phyloP scores from a whole-genome alignment of 1,284 basidiomycete species.

The Ustilago curta region DNA sequence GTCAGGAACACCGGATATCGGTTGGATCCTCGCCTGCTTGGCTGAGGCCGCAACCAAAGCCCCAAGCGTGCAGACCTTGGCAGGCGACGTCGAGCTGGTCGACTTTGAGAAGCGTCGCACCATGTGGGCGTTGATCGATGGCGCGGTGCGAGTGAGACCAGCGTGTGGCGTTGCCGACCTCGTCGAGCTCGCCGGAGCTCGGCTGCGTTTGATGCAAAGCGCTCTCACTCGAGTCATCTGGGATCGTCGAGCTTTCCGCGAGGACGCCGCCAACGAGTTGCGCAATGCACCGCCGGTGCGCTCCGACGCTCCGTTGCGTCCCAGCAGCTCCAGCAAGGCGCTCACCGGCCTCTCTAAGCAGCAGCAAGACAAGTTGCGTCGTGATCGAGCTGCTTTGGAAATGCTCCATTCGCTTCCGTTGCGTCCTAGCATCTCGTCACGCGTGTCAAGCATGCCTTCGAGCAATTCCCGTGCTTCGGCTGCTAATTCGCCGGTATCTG shows the following conservation, averaged over 20 bases:
- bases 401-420: conserved; percentile 31
- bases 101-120: conserved; percentile 64
- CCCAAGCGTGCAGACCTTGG: conserved; percentile 19
- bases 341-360: conserved; percentile 44
- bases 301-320: conserved; percentile 25
- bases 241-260: conserved; percentile 60
- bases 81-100: conserved; percentile 52
- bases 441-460: conserved; percentile 50
- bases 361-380: conserved; percentile 60
- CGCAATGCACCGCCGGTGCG: conserved; percentile 42
- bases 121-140: conserved; percentile 59
- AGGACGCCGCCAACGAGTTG: conserved; percentile 62
- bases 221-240: conserved; percentile 56
- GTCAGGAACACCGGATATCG: conserved; percentile 60
- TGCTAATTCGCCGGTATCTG: conserved; percentile 14
- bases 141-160: conserved; percentile 46
- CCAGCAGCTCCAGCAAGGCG: conserved; percentile 43
- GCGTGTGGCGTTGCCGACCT: conserved; percentile 39
- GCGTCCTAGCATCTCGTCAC: conserved; percentile 38
- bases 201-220: conserved; percentile 57
- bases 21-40: conserved; percentile 63
- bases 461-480: conserved; percentile 15
- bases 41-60: conserved; percentile 55
- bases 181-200: conserved; percentile 55
- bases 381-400: conserved; percentile 52